Conservation (phyloP, 306 rosid species). For the Cucurbita maxima region DNA sequence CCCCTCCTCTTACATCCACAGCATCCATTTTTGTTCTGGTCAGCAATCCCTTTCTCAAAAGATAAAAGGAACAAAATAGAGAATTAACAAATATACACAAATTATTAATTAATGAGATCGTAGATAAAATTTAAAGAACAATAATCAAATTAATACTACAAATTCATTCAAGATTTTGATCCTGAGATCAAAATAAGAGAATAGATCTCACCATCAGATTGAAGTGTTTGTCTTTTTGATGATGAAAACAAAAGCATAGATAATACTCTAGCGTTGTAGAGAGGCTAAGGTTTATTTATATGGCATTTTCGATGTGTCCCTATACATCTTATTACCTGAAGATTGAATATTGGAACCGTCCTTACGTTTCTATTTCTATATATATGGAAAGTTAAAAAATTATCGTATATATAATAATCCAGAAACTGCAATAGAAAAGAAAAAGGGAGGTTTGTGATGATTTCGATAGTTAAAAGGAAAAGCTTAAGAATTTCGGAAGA, state of each 20-base stretch:
- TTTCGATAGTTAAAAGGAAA: neutral
- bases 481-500: neutral
- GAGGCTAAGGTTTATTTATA: neutral
- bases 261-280: neutral
- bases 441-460: too few relatives aligned
- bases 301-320: neutral
- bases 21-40: too few relatives aligned
- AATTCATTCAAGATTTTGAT: neutral
- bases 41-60: too few relatives aligned
- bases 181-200: neutral
- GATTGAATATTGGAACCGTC: neutral
- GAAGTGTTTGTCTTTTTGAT: neutral
- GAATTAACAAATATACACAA: too few relatives aligned
- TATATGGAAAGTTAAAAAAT: too few relatives aligned
- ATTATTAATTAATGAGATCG: too few relatives aligned
- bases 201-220: neutral
- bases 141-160: too few relatives aligned
- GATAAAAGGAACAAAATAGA: too few relatives aligned
- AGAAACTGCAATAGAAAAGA: too few relatives aligned
- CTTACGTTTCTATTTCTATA: neutral
- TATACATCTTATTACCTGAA: neutral
- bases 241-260: neutral
- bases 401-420: too few relatives aligned
- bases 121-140: too few relatives aligned
- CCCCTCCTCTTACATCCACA: too few relatives aligned